Evolutionary conservation across 2,329 filamentous ascomycete genomes (phyloP).

Genomic region (Pseudopithomyces maydicus): DNA sequence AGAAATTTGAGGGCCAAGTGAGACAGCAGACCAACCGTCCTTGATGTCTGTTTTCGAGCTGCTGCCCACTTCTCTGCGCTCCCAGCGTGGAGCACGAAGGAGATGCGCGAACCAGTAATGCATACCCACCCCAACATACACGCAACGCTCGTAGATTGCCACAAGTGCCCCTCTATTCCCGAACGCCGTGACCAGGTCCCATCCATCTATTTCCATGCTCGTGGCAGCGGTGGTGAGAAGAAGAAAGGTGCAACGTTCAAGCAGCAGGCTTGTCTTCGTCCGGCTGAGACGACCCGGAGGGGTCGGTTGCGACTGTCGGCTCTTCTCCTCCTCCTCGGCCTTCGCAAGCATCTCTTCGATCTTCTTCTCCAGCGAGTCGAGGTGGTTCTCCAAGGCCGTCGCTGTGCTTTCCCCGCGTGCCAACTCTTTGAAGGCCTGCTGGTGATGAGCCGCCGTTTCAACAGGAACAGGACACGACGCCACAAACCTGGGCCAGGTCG

Average conservation of each 20-base stretch:
- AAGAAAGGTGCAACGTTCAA: constrained; percentile 6
- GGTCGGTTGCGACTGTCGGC: constrained; percentile 26
- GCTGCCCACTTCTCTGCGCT: neutral
- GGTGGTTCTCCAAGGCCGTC: constrained; percentile 59
- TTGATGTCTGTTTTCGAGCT: neutral
- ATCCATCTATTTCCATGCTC: neutral
- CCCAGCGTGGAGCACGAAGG: neutral
- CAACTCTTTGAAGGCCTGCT: constrained; percentile 56
- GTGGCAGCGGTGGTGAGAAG: neutral
- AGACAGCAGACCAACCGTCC: neutral
- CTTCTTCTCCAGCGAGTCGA: constrained; percentile 59
- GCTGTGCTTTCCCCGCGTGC: constrained; percentile 62
- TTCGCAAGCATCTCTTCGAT: constrained; percentile 59
- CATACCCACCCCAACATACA: neutral
- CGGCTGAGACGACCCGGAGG: constrained; percentile 17
- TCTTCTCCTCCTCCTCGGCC: constrained; percentile 49
- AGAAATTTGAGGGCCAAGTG: neutral
- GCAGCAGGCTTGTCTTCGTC: constrained; percentile 19
- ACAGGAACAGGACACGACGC: neutral
- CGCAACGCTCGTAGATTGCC: neutral
- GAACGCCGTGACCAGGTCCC: neutral
- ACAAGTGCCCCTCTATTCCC: neutral
- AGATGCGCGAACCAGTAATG: neutral
- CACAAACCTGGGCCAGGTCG: constrained; percentile 42
- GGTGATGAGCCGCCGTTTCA: constrained; percentile 9